Base-by-base conservation (phyloP, 2,329 filamentous ascomycete species). In the Cladobotryum mycophilum region DNA sequence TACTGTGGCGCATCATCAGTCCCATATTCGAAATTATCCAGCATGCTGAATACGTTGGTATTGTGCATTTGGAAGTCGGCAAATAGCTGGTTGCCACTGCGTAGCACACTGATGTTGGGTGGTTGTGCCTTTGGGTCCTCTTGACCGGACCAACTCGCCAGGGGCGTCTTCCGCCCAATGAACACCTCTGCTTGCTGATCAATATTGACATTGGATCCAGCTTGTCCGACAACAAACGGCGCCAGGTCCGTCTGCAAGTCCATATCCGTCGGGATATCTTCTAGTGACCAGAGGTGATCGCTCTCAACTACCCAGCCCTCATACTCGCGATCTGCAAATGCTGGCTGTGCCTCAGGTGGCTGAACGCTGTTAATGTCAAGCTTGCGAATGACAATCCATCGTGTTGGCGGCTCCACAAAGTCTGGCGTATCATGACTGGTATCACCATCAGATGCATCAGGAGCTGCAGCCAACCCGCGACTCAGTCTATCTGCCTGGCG, bases 181-280 rank as follows among this genome's bases (percentile, higher is more conserved):
- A 72, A 74, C 7, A 70, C 58, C 51, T 74, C 70, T 3, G 70
- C 71, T 53, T 75, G 71, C 40, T 64, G 38, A 1, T 63, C 47
- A n/a, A 71, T 60, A 34, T 54, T 54, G 18, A 53, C 48, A 2
- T 58, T 44, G 5, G 18, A 22, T 11, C 54, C 56, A 0, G 35
- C 43, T 4, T 50, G 15, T 2, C 57, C 59, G 0, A 49, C 42
- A 7, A 75, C 56, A 45, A 68, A 75, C 0, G 72, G 72, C 0
- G 70, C 55, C 0, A 71, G 55, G 36, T 74, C 72, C 0, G 60
- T 60, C 53, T 75, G 64, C 2, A 75, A 52, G 46, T 75, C 72
- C 0, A 47, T 12, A 11, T 60, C 48, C 8, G 33, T 14, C 0
- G 57, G 56, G 5, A 71, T 57, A 1, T 67, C 57, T 8, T 70